A percentile compares a stretch with the other conserved stretches of the same genome.
These are phyloP conservation scores for Aureobasidium sp. DNA, from an alignment of 2,329 filamentous ascomycete species.

Conservation along the genomic window DNA sequence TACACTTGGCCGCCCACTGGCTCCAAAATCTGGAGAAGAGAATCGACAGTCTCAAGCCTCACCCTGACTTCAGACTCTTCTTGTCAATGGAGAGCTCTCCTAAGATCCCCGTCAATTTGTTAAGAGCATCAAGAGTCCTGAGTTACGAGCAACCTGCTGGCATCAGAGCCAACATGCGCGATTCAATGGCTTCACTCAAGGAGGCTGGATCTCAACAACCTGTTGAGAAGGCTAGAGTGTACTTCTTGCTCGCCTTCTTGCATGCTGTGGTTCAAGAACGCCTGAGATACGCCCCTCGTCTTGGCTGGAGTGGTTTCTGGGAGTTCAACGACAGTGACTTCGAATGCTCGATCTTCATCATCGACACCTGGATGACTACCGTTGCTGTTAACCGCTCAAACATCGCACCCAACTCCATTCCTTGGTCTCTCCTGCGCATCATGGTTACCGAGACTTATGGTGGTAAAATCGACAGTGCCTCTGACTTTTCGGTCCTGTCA, in stretches of 20 bases:
- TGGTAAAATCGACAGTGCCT: conserved; percentile 91
- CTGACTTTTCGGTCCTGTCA: conserved; percentile 68
- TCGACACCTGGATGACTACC: conserved; percentile 87
- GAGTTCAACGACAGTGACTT: conserved; percentile 99
- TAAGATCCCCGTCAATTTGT: conserved; percentile 93
- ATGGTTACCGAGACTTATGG: conserved; percentile 93
- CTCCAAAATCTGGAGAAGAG: conserved; percentile 95
- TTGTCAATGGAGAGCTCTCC: conserved; percentile 95
- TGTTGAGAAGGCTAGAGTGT: conserved; percentile 83
- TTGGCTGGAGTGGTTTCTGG: conserved; percentile 99
- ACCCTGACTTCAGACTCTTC: conserved; percentile 89
- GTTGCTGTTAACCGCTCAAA: conserved; percentile 82
- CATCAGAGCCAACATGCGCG: conserved; percentile 96
- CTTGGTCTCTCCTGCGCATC: conserved; percentile 91
- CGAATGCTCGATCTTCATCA: conserved; percentile 92
- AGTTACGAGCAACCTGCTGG: conserved; percentile 98
- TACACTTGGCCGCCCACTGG: conserved; percentile 93
- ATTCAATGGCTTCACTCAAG: conserved; percentile 76
- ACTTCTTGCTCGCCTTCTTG: conserved; percentile 85
- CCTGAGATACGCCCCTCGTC: conserved; percentile 81
- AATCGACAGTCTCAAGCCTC: conserved; percentile 89
- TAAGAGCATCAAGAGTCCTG: conserved; percentile 85
- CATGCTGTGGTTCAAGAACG: conserved; percentile 95
- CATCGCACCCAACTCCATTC: conserved; percentile 85
- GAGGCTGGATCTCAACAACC: conserved; percentile 47